Base-by-base conservation (phyloP, 371 early-diverging fungal species). In the Aphelidium insulamus region DNA sequence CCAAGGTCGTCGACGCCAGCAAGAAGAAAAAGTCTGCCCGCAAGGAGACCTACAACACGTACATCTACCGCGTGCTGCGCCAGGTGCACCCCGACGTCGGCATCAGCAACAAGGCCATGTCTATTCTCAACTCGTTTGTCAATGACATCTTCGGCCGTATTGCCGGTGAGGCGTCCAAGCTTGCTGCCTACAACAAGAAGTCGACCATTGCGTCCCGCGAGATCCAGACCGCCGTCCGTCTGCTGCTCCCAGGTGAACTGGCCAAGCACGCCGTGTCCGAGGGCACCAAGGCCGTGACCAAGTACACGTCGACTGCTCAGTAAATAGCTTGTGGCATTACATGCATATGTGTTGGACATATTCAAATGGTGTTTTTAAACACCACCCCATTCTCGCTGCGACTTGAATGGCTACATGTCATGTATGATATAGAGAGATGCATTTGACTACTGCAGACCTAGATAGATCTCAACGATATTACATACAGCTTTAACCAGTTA, bases 61-160 rank as follows among this genome's bases (percentile, higher is more conserved):
- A 84, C 71, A 87, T 87, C 63, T 86, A 83, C 75, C 81, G 80
- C 67, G 92, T 91, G 42, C 62, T 91, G 55, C 81, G 82, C 66
- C 92, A 91, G 59, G 87, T 88, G 40, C 90, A 91, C 69, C 88
- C 90, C 43, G 90, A 91, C 49, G 82, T 82, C 40, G 88, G 90
- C 64, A 85, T 91, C 66, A 85, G 87, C 62, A 85, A 82, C 83
- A 87, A 87, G 74, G 88, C 87, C 68, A 91, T 91, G 92, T 76
- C 78, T 40, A 88, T 91, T 59, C 66, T 91, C 61, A 88, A 91
- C 84, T 85, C 86, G 33, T 91, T 91, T 52, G 88, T 91, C 53
- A 78, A 81, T 63, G 92, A 91, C 52, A 85, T 91, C 59, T 91
- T 88, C 48, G 86, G 85, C 57, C 81, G 86, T 44, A 82, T 86